Evolutionary conservation across 2,329 filamentous ascomycete genomes (phyloP).

Genomic region (Talaromyces amestolkiae): DNA sequence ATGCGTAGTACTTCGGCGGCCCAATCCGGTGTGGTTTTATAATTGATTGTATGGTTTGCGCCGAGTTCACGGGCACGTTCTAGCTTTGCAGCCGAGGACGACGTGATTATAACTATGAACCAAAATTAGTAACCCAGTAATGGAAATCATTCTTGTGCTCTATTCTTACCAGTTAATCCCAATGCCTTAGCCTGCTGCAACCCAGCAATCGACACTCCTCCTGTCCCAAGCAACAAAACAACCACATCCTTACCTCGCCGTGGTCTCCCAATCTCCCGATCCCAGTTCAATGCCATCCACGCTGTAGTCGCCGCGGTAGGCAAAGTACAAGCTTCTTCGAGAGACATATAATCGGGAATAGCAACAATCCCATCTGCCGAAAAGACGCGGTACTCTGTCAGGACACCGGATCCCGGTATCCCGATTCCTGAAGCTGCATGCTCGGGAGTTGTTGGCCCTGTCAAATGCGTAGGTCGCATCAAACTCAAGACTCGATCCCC

Average conservation of each 20-base stretch:
- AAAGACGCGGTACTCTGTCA: slow-evolving; percentile 46
- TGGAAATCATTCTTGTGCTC: not conserved
- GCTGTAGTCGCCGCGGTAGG: slow-evolving; percentile 51
- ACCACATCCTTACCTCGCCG: slow-evolving; percentile 40
- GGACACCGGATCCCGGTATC: slow-evolving; percentile 52
- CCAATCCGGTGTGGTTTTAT: slow-evolving; percentile 48
- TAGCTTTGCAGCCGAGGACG: slow-evolving; percentile 52
- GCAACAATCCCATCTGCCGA: slow-evolving; percentile 41
- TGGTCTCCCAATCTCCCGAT: slow-evolving; percentile 42
- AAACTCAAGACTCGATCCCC: slow-evolving; percentile 67
- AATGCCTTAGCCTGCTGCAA: slow-evolving; percentile 50
- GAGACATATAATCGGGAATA: slow-evolving; percentile 38
- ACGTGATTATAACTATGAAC: slow-evolving; percentile 50
- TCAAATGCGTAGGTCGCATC: slow-evolving; percentile 54
- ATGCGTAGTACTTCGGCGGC: slow-evolving; percentile 44
- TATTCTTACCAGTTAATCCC: slow-evolving; percentile 35
- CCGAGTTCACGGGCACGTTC: slow-evolving; percentile 50
- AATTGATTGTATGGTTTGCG: slow-evolving; percentile 51
- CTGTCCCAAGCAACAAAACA: slow-evolving; percentile 56
- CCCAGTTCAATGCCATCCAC: slow-evolving; percentile 49
- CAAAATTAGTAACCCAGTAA: slow-evolving; percentile 14
- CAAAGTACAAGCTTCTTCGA: slow-evolving; percentile 42
- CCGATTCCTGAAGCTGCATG: slow-evolving; percentile 60
- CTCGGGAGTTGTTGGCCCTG: slow-evolving; percentile 57
- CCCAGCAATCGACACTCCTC: slow-evolving; percentile 47